Base-by-base conservation (phyloP, 345 rosid genomes). In the Rhizophora apiculata region DNA sequence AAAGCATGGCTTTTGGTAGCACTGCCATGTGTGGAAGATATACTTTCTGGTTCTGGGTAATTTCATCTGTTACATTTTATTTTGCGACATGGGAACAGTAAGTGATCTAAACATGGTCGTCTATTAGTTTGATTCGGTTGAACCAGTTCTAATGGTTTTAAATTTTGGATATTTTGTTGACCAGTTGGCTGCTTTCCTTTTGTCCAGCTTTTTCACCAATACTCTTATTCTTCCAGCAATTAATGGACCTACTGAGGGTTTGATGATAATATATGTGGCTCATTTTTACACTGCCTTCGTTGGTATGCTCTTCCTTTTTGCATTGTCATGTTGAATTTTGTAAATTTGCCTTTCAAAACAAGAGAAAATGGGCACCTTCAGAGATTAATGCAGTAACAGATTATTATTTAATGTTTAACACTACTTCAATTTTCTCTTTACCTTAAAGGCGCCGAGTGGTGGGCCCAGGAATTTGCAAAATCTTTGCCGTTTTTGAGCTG, bases 31-130 rank as follows among this genome's bases (percentile, higher is more conserved):
- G 98, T 77, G 98, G 96, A 72, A 82, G 93, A 81, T 83, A 89
- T 73, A 64, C 88, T 51, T 95, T 95, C 79, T 92, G 94, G 91
- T 92, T 92, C 79, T 95, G 99, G 99, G 79, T 92, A 69, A 85
- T 96, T 81, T 86, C 99, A 60, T 98, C 98, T 63, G 80, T 88
- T 78, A 97, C 99, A 75, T 96, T 96, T 74, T 85, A 85, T 69
- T 85, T 91, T 74, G 98, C 99, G 68, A 90, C 99, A 34, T 96
- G 99, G 99, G 99, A 95, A 81, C 78, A 78, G 99, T 95, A 82
- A 79, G 97, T 80, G 51, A 63, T 79, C 62, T 54, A n/a, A 36
- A 32, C 60, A 11, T 34, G 52, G 51, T 27, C 34, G 68, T 43
- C 19, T 32, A 24, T 52, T 68, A 49, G 34, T 69, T 29, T 53